A percentile compares a stretch with the other conserved stretches of the same genome.
Evolutionary conservation across 2,329 filamentous ascomycete species (phyloP).

Genomic region (Uncinocarpus reesii): DNA sequence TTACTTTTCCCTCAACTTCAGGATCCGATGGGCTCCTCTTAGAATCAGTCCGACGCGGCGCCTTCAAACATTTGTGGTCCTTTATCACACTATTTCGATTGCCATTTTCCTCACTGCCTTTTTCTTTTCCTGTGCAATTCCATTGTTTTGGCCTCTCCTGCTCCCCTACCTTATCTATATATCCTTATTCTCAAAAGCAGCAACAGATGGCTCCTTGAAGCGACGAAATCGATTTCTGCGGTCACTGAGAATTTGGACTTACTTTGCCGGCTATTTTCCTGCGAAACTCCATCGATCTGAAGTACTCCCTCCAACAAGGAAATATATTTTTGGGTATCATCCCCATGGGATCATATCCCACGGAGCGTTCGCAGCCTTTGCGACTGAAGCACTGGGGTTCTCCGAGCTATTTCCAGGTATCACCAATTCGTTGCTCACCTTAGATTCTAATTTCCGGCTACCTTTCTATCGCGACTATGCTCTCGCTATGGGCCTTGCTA

Average conservation of each 20-base stretch:
- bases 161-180: slow-evolving; percentile 74
- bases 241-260: slow-evolving; percentile 64
- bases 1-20: background rate
- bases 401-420: slow-evolving; percentile 83
- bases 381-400: slow-evolving; percentile 81
- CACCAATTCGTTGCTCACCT: slow-evolving; percentile 81
- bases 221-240: slow-evolving; percentile 67
- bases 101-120: slow-evolving; percentile 65
- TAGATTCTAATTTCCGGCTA: slow-evolving; percentile 92
- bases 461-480: slow-evolving; percentile 92
- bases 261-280: slow-evolving; percentile 90
- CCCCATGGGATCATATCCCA: slow-evolving; percentile 96
- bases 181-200: slow-evolving; percentile 61
- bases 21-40: slow-evolving; percentile 71
- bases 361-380: slow-evolving; percentile 87
- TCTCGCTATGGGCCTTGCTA: slow-evolving; percentile 75
- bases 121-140: slow-evolving; percentile 84
- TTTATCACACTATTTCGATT: slow-evolving; percentile 63
- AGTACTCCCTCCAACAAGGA: slow-evolving; percentile 65
- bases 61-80: slow-evolving; percentile 66
- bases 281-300: slow-evolving; percentile 76
- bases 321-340: slow-evolving; percentile 96
- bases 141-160: slow-evolving; percentile 75
- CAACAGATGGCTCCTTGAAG: slow-evolving; percentile 62
- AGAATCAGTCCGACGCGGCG: slow-evolving; percentile 61